These are phyloP conservation scores for Rasamsonia emersonii DNA, from an alignment of 2,329 filamentous ascomycete genomes.

Conservation along the genomic window DNA sequence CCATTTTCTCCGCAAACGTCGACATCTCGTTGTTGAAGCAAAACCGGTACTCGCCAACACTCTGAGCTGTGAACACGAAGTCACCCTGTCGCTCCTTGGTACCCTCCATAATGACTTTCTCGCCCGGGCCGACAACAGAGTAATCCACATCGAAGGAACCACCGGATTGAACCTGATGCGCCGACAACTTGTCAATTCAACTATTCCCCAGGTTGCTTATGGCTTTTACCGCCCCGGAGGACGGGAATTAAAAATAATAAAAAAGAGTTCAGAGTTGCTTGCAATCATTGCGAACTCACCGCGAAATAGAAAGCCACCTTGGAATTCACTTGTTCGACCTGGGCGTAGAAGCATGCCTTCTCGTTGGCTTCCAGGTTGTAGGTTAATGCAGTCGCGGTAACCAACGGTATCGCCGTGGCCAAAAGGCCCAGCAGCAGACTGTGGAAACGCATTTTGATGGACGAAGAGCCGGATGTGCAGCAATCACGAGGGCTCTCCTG, in stretches of 20 bases:
- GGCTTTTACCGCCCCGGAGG: background rate
- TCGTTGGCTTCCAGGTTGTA: conserved; percentile 88
- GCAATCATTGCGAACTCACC: conserved; percentile 57
- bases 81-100: conserved; percentile 91
- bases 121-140: conserved; percentile 69
- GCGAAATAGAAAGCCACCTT: conserved; percentile 99
- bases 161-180: conserved; percentile 82
- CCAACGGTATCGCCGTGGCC: conserved; percentile 61
- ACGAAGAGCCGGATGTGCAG: conserved; percentile 13
- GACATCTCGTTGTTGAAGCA: conserved; percentile 99
- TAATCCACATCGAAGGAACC: conserved; percentile 98
- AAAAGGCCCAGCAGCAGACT: conserved; percentile 58
- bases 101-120: conserved; percentile 74
- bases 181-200: conserved; percentile 1
- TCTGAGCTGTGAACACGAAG: conserved; percentile 91
- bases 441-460: conserved; percentile 53
- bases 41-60: conserved; percentile 83
- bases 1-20: conserved; percentile 92
- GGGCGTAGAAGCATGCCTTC: conserved; percentile 89
- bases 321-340: conserved; percentile 65
- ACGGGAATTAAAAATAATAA: background rate
- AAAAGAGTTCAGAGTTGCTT: too few species aligned
- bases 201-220: background rate
- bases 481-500: conserved; percentile 9
- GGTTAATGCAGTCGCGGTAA: conserved; percentile 81